Evolutionary conservation across 805 yeast genomes (phyloP), one percentile per base, ranked within the genome.

Genomic region (Brettanomyces custersianus): DNA sequence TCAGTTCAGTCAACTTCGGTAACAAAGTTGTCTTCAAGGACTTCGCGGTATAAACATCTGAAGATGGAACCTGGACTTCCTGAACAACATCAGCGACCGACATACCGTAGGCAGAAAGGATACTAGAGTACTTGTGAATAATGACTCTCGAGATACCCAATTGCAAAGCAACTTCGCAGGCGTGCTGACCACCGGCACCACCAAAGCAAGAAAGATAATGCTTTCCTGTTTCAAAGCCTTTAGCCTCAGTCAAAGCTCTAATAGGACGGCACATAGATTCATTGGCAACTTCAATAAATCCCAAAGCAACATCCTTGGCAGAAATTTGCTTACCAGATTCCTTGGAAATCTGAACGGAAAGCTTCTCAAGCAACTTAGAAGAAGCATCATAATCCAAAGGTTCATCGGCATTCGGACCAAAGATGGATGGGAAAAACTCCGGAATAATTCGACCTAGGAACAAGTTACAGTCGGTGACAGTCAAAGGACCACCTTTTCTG

Each of bases 161-260:
- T 19, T 71, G 67, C 39, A 72, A 66, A 1, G 94, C 94, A 24
- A 86, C 77, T 8, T 82, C 77, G 33, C 73, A 77, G 2, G 92
- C 88, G 56, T 83, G 88, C 58, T 86, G 95, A 8, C 95, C 95
- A 36, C 95, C 95, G 20, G 94, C 94, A 33, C 95, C 95, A 32
- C 95, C 95, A 59, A 86, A 86, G 2, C 88, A 71, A 2, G 87
- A 94, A 40, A 86, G 59, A 39, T 79, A 62, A 54, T 86, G 95
- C 10, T 70, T 62, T 8, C 80, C 54, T 1, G 76, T 67, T 28
- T 72, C 66, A 49, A 77, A 75, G 4, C 95, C 95, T 50, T 77
- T 83, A 2, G 90, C 84, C 52, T 85, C 95, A 0, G 95, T 85
- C 35, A 86, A 60, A 29, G 80, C 77, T 40, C 95, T 68, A 36